Conservation (phyloP, 345 rosid genomes). For the Arabidopsis suecica region DNA sequence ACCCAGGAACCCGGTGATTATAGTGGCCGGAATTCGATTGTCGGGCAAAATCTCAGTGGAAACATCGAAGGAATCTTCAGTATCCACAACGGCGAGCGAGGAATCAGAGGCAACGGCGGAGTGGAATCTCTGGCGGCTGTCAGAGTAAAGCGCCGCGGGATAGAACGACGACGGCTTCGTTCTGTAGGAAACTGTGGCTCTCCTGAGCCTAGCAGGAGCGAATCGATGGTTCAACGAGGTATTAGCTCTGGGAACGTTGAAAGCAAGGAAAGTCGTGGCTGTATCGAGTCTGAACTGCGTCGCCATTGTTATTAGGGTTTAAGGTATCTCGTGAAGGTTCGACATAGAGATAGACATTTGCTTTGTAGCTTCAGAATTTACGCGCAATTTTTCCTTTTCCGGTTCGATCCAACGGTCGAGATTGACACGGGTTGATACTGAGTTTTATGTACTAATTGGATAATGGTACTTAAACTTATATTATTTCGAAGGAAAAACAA, state of each 20-base stretch:
- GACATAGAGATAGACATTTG: neutral
- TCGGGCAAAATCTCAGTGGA: conserved; percentile 66
- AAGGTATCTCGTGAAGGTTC: conserved; percentile 8
- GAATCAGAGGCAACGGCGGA: conserved; percentile 51
- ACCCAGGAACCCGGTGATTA: conserved; percentile 91
- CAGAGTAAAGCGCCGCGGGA: conserved; percentile 29
- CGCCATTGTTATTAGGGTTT: conserved; percentile 54
- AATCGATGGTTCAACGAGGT: conserved; percentile 37
- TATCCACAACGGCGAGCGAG: conserved; percentile 53
- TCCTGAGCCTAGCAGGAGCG: conserved; percentile 44
- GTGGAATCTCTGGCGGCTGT: conserved; percentile 51
- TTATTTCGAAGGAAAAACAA: too few relatives aligned
- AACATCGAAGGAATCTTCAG: conserved; percentile 59
- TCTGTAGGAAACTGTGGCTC: conserved; percentile 45
- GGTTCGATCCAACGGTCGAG: conserved; percentile 32
- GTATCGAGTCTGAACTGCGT: conserved; percentile 54
- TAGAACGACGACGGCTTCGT: conserved; percentile 39
- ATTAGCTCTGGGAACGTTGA: conserved; percentile 45
- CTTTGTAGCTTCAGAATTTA: neutral
- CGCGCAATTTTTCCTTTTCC: neutral
- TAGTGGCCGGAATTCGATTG: conserved; percentile 86
- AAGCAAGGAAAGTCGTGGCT: conserved; percentile 57
- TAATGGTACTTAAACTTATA: too few relatives aligned
- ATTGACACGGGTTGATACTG: neutral
- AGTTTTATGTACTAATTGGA: too few relatives aligned